Evolutionary conservation across 2,329 filamentous ascomycete genomes (phyloP).

Genomic region (Microdochium bolleyi): DNA sequence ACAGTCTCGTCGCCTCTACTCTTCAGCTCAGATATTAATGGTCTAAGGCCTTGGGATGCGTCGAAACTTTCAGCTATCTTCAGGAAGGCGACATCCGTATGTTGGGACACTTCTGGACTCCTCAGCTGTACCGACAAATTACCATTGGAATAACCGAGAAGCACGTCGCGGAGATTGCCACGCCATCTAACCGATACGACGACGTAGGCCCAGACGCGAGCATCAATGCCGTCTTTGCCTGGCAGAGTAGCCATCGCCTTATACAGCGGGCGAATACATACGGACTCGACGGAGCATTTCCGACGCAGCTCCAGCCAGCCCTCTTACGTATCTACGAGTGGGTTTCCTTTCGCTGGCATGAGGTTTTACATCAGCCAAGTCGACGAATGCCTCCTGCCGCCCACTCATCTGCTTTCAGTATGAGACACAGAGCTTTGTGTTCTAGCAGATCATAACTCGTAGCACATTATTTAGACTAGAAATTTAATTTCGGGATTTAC

Average conservation of each 20-base stretch:
- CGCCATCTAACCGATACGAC: neutral
- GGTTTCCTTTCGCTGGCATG: neutral
- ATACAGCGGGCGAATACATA: neutral
- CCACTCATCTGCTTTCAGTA: too few species aligned
- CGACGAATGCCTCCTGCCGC: too few species aligned
- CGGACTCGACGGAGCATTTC: neutral
- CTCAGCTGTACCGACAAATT: neutral
- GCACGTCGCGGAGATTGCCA: neutral
- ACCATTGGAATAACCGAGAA: neutral
- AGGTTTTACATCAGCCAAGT: neutral
- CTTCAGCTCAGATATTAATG: neutral
- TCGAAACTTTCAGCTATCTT: neutral
- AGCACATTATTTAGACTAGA: too few species aligned
- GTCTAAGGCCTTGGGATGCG: neutral
- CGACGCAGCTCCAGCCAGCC: neutral
- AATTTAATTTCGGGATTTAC: too few species aligned
- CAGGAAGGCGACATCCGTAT: neutral
- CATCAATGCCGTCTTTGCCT: too few species aligned
- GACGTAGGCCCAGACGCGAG: neutral
- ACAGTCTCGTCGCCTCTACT: neutral
- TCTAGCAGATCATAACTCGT: too few species aligned
- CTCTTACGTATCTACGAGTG: neutral
- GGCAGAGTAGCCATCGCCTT: too few species aligned
- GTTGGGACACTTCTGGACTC: neutral
- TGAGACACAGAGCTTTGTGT: too few species aligned